Evolutionary conservation across 306 rosid species (phyloP).

Genomic region (Cicer bijugum): DNA sequence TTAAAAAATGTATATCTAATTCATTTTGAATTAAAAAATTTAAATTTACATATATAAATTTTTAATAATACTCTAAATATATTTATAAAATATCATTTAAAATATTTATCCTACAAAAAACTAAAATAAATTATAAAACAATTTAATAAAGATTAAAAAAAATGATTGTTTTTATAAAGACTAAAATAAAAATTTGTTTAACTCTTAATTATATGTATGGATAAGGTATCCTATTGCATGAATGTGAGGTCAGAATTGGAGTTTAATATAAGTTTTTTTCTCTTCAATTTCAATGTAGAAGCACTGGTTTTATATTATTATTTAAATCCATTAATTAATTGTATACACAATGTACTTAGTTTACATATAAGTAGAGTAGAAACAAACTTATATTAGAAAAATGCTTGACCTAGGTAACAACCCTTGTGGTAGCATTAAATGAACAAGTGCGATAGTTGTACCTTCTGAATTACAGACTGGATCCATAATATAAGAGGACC

Average conservation of each 20-base stretch:
- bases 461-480: slow-evolving; percentile 58
- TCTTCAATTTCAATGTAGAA: not conserved
- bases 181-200: too few relatives aligned
- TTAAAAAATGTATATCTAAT: too few relatives aligned
- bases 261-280: not conserved
- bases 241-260: slow-evolving; percentile 9
- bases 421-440: slow-evolving; percentile 53
- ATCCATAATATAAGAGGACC: slow-evolving; percentile 23
- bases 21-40: too few relatives aligned
- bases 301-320: not conserved
- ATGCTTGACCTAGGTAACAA: slow-evolving; percentile 29
- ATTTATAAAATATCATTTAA: too few relatives aligned
- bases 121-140: too few relatives aligned
- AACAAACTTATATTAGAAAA: not conserved
- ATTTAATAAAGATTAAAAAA: too few relatives aligned
- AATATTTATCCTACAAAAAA: too few relatives aligned
- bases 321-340: not conserved
- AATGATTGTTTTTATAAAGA: too few relatives aligned
- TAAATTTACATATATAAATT: too few relatives aligned
- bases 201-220: not conserved
- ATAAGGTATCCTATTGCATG: slow-evolving; percentile 14
- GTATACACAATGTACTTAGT: not conserved
- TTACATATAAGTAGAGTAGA: not conserved
- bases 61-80: too few relatives aligned
- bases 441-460: slow-evolving; percentile 43